Conservation (phyloP, 1,139 yeast species). For the Diutina neorugosa region DNA sequence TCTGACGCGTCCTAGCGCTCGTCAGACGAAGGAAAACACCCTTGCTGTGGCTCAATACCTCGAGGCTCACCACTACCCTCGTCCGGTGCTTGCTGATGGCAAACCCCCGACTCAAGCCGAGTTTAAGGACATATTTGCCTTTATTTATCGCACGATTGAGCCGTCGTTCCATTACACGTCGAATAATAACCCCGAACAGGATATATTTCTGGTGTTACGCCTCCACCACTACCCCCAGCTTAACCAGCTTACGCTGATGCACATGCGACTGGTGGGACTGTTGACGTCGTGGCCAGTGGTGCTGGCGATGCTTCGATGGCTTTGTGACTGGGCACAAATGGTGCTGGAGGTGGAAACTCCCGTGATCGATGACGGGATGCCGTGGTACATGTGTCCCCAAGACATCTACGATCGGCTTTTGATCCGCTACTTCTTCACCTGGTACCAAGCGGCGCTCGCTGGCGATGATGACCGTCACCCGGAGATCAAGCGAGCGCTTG, state of each 20-base stretch:
- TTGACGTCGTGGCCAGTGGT: background rate
- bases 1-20: background rate
- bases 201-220: background rate
- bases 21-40: background rate
- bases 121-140: background rate
- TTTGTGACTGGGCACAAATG: background rate
- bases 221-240: background rate
- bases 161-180: background rate
- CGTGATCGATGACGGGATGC: background rate
- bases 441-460: background rate
- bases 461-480: no score
- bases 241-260: background rate
- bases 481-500: background rate
- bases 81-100: background rate
- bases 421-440: background rate
- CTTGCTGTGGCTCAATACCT: background rate
- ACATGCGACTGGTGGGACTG: background rate
- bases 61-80: background rate
- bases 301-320: slow-evolving; percentile 1
- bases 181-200: background rate
- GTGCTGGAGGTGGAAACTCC: background rate
- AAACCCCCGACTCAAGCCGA: background rate
- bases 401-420: background rate
- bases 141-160: background rate
- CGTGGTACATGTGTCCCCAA: background rate